These are phyloP conservation scores for Penicillium sp. DNA, from an alignment of 2,329 filamentous ascomycete genomes.

Conservation along the genomic window DNA sequence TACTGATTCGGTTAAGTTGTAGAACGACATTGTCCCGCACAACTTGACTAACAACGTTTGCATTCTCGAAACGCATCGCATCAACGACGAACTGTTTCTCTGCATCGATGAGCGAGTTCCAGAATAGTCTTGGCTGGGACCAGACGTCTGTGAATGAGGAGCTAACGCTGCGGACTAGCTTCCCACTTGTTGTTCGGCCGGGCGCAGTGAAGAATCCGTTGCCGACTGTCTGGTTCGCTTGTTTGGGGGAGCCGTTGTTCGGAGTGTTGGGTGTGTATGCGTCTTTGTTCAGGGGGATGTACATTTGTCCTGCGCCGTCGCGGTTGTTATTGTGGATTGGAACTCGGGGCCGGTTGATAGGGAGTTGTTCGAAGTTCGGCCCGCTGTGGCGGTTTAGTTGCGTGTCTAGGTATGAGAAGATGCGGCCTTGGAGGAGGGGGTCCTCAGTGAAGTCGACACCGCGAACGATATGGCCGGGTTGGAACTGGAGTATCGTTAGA, in stretches of 20 bases:
- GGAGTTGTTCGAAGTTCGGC: constrained; percentile 74
- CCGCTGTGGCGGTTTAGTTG: constrained; percentile 70
- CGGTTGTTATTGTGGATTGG: constrained; percentile 73
- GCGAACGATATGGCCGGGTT: constrained; percentile 71
- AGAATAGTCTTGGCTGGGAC: constrained; percentile 72
- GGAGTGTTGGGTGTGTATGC: constrained; percentile 68
- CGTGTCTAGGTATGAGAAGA: constrained; percentile 75
- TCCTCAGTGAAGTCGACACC: constrained; percentile 74
- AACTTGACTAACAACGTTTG: constrained; percentile 56
- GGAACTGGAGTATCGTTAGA: constrained; percentile 53
- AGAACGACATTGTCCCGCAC: constrained; percentile 66
- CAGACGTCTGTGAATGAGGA: constrained; percentile 69
- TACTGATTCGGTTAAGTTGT: constrained; percentile 68
- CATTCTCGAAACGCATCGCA: constrained; percentile 69
- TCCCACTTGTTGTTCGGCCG: constrained; percentile 52
- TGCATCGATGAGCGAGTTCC: constrained; percentile 65
- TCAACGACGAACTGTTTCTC: constrained; percentile 74
- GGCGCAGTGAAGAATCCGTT: constrained; percentile 71
- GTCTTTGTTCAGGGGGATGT: constrained; percentile 66
- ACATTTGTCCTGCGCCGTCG: constrained; percentile 68
- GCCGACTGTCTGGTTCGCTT: constrained; percentile 64
- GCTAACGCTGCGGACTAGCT: constrained; percentile 59
- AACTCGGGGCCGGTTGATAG: constrained; percentile 67
- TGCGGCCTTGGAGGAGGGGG: constrained; percentile 69
- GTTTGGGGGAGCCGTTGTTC: constrained; percentile 62